Evolutionary conservation across 371 early-diverging fungal genomes (phyloP).

Genomic region (Fennellomyces sp.): DNA sequence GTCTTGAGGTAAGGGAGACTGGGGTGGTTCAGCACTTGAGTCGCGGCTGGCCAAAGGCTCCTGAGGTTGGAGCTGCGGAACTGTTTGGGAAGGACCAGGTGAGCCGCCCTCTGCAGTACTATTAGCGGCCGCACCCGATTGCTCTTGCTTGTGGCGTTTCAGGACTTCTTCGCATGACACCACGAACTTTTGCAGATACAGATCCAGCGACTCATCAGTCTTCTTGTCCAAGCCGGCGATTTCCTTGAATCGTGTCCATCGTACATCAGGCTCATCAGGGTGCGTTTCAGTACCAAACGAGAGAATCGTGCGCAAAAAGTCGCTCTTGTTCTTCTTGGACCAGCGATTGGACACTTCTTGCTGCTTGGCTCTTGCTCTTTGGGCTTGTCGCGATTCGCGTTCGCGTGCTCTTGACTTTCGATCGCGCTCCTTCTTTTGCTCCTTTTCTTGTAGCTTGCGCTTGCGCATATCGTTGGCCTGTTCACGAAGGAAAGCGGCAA

Average conservation of each 20-base stretch:
- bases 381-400: constrained; percentile 50
- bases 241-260: constrained; percentile 77
- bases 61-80: background rate
- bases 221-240: constrained; percentile 71
- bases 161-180: constrained; percentile 66
- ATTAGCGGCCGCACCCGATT: constrained; percentile 7
- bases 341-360: constrained; percentile 58
- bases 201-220: constrained; percentile 71
- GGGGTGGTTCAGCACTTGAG: constrained; percentile 41
- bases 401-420: constrained; percentile 45
- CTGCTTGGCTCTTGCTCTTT: constrained; percentile 44
- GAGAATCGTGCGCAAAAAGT: constrained; percentile 70
- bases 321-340: constrained; percentile 72
- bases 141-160: constrained; percentile 34
- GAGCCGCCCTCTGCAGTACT: constrained; percentile 4
- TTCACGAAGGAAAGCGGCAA: constrained; percentile 70
- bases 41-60: constrained; percentile 37
- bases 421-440: constrained; percentile 43
- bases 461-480: constrained; percentile 51
- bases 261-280: constrained; percentile 33
- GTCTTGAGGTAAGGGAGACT: constrained; percentile 1
- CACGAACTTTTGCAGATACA: constrained; percentile 59
- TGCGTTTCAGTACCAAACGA: constrained; percentile 70
- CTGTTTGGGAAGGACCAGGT: background rate
- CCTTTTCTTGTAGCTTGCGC: constrained; percentile 48